Evolutionary conservation across 495 filamentous ascomycete species (phyloP), one percentile per base, ranked within the genome.

Genomic region (Pseudoneurospora amorphoporcata): DNA sequence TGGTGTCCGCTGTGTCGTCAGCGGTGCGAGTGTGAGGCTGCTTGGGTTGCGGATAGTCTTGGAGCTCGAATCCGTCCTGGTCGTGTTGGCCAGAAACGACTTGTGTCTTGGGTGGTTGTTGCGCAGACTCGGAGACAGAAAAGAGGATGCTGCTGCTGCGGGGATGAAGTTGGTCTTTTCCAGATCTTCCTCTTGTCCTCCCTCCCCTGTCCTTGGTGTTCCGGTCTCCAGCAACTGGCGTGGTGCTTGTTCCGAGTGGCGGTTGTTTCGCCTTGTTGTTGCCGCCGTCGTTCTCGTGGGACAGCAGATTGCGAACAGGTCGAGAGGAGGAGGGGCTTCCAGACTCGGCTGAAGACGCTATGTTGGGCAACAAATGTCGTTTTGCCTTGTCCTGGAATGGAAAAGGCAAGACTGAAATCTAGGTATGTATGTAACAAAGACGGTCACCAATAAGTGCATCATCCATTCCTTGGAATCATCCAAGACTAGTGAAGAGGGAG

Each of bases 271-370:
- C 7, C n/a, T 61, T 37, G 69, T 74, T 72, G 79, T 83, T 82
- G 82, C 83, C 53, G 75, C 75, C 74, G 72, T 70, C 58, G 37
- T 76, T 69, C 69, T 74, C 72, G 72, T 69, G 70, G 75, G 71
- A 69, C 74, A 69, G 70, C 72, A 16, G 73, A 58, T 68, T 72
- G 73, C 73, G 73, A 70, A 74, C 69, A 71, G 78, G 74, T 76
- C 75, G 75, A 73, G 69, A 72, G 77, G 83, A 83, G 82, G 84
- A 85, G 81, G 82, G 82, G 77, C 77, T 71, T 65, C 68, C 70
- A 47, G 72, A 69, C 16, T 45, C 71, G 70, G 75, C 70, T 73
- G 73, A 76, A 70, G 77, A 76, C 71, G 79, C 58, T 78, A 85
- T 85, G 79, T 79, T 84, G 80, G 74, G 53, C 53, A 65, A 65